A percentile compares a stretch with the other conserved stretches of the same genome.
phyloP scores from a whole-genome alignment of 176 grass and related monocot species.

The Phyllostachys edulis region DNA sequence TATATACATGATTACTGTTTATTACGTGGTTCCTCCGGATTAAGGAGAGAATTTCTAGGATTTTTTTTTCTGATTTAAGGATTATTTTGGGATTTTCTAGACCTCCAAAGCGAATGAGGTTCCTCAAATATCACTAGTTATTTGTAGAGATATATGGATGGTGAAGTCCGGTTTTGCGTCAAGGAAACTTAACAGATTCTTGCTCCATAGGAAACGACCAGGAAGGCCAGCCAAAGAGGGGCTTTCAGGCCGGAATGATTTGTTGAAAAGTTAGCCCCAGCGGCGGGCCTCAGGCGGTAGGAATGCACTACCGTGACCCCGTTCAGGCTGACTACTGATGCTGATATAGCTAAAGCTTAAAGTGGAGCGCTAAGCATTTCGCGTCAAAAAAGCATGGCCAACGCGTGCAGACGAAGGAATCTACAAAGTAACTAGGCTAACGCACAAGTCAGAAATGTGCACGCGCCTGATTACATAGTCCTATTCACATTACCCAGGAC shows the following conservation, averaged over 20 bases:
- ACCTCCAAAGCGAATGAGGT: no score
- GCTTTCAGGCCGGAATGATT: conserved; percentile 4
- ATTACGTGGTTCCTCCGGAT: no score
- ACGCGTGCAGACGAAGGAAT: neutral
- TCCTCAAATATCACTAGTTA: no score
- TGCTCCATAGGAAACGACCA: neutral
- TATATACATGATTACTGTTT: no score
- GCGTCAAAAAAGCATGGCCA: conserved; percentile 13
- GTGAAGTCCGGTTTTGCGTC: neutral
- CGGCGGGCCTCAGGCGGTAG: neutral
- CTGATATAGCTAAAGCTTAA: neutral
- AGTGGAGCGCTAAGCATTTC: neutral
- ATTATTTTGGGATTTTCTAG: no score
- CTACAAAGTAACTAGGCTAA: neutral
- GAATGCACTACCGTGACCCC: neutral
- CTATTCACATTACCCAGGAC: no score
- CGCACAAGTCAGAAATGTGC: no score
- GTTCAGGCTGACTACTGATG: neutral
- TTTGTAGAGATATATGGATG: no score
- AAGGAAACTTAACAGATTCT: conserved; percentile 3
- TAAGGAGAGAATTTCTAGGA: no score
- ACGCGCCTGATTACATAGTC: no score
- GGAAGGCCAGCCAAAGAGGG: conserved; percentile 10
- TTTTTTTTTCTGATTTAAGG: no score
- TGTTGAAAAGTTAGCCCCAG: neutral